Conservation (phyloP, 805 yeast species). For the Maudiozyma pseudohumilis region DNA sequence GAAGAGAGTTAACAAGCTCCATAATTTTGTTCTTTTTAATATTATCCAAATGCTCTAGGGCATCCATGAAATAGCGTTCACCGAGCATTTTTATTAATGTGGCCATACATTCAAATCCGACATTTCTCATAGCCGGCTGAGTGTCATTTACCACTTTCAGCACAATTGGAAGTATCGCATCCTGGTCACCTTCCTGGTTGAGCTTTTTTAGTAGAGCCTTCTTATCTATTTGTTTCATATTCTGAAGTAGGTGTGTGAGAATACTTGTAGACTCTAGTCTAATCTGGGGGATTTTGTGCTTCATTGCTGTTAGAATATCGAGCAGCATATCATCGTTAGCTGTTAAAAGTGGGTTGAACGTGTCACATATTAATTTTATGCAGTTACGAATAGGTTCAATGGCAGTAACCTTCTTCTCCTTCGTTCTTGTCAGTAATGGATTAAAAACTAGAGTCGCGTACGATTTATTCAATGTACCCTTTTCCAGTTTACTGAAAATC, state of each 20-base stretch:
- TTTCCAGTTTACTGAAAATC: slow-evolving; percentile 57
- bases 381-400: slow-evolving; percentile 60
- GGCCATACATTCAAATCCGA: slow-evolving; percentile 71
- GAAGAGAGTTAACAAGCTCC: neutral
- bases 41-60: slow-evolving; percentile 31
- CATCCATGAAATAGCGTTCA: slow-evolving; percentile 49
- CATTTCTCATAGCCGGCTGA: slow-evolving; percentile 71
- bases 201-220: slow-evolving; percentile 7
- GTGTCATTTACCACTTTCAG: slow-evolving; percentile 69
- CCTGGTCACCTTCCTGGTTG: slow-evolving; percentile 15
- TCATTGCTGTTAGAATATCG: slow-evolving; percentile 47
- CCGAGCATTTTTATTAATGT: slow-evolving; percentile 77
- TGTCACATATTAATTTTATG: slow-evolving; percentile 51
- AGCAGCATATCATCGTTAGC: slow-evolving; percentile 40
- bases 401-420: slow-evolving; percentile 77
- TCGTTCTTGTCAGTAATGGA: slow-evolving; percentile 70
- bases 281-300: slow-evolving; percentile 76
- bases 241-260: slow-evolving; percentile 44
- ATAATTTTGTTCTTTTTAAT: slow-evolving; percentile 6
- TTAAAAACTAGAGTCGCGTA: slow-evolving; percentile 37
- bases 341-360: slow-evolving; percentile 32
- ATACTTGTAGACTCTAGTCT: slow-evolving; percentile 61
- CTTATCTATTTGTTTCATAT: slow-evolving; percentile 4
- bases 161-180: slow-evolving; percentile 25
- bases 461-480: slow-evolving; percentile 43